A percentile compares a stretch with the other conserved stretches of the same genome.
Conservation (phyloP, 768 basidiomycete genomes). For the Zangia roseola region DNA sequence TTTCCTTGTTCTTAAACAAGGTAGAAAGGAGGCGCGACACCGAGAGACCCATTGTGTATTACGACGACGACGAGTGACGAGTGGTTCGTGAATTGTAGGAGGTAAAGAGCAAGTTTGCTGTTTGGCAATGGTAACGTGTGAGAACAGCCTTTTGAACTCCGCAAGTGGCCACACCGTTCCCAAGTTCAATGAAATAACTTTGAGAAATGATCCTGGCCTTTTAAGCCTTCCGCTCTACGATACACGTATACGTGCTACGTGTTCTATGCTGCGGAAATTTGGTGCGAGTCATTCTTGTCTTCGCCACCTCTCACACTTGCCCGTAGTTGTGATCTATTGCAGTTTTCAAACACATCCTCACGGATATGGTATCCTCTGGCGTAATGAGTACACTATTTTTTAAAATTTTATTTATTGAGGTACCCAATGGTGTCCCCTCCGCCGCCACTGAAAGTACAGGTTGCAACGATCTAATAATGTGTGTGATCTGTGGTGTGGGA, state of each 20-base stretch:
- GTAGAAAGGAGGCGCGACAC: slow-evolving; percentile 73
- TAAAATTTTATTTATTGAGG: background rate
- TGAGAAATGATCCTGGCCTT: background rate
- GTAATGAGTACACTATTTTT: too few species aligned
- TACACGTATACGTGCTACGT: slow-evolving; percentile 23
- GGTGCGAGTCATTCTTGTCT: background rate
- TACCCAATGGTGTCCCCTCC: background rate
- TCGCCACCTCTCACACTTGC: background rate
- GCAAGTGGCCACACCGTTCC: slow-evolving; percentile 22
- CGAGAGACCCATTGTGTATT: slow-evolving; percentile 70
- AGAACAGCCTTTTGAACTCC: slow-evolving; percentile 35
- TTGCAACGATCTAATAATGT: background rate
- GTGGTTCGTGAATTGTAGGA: slow-evolving; percentile 27
- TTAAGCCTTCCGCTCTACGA: slow-evolving; percentile 1
- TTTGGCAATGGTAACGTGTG: slow-evolving; percentile 30
- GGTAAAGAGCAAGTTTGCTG: slow-evolving; percentile 35
- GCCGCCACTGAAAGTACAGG: background rate
- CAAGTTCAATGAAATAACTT: background rate
- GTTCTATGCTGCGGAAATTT: slow-evolving; percentile 7
- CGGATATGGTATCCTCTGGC: too few species aligned
- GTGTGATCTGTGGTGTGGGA: background rate
- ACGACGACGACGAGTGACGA: slow-evolving; percentile 32
- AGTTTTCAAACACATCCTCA: too few species aligned
- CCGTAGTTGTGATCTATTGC: background rate
- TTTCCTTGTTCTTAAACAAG: slow-evolving; percentile 98